Base-by-base conservation (phyloP, 257 asterid species). In the Forsythia suspensa region DNA sequence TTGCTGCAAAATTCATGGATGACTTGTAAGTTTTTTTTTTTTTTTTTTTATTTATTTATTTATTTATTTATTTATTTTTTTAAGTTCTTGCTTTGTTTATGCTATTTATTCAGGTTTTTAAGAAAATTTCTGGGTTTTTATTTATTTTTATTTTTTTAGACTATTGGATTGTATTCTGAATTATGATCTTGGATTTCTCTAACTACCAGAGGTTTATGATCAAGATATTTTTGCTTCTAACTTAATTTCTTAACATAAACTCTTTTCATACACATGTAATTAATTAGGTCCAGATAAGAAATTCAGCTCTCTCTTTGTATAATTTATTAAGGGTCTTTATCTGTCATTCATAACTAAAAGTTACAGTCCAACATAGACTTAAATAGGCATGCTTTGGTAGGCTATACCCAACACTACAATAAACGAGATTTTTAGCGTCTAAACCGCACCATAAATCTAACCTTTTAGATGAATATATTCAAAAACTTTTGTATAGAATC, bases 1-100 rank as follows among this genome's bases (percentile, higher is more conserved):
- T 94, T 55, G 94, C 98, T 43, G 98, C 98, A 4, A 96, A 96
- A 80, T 96, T 96, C 97, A 87, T 92, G 99, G 99, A 96, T 75
- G 98, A 94, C 80, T 86, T 88, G 98, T 92, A 40, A 90, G 97
- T 86, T 16, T 6, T 16, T 44, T 24, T 20, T 10, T 16, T 48
- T 48, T 38, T 15, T 76, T 24, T 24, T 24, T 24, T n/a, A n/a
- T n/a, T n/a, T n/a, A n/a, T n/a, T n/a, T n/a, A n/a, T n/a, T n/a
- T n/a, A n/a, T n/a, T n/a, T n/a, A n/a, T n/a, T n/a, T n/a, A n/a
- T n/a, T n/a, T n/a, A n/a, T n/a, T n/a, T n/a, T 24, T 24, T 24
- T 24, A 24, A 24, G 0, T 37, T 39, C 8, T 55, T n/a, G 6
- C 7, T 42, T 75, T 59, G 20, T 40, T 78, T 36, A 10, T 52